Evolutionary conservation across 140 eudicot species (phyloP).

Genomic region (Stevia rebaudiana): DNA sequence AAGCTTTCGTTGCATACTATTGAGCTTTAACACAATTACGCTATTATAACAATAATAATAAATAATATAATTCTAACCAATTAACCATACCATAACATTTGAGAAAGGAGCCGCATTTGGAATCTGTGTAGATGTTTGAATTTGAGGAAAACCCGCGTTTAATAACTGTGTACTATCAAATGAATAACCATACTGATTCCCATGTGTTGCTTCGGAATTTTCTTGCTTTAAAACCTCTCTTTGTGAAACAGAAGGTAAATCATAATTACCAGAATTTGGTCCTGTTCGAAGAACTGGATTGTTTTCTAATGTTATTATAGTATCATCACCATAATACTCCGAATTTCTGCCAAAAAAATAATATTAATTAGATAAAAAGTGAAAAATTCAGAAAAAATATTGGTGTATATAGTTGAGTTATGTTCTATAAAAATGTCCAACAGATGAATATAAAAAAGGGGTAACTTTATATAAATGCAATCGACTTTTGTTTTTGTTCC

Average conservation of each 20-base stretch:
- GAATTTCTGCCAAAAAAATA: slow-evolving; percentile 40
- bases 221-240: slow-evolving; percentile 61
- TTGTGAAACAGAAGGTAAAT: slow-evolving; percentile 61
- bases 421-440: not conserved
- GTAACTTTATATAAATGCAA: too few species aligned
- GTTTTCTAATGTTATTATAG: slow-evolving; percentile 50
- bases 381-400: not conserved
- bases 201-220: slow-evolving; percentile 46
- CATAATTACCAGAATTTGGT: slow-evolving; percentile 44
- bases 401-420: not conserved
- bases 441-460: not conserved
- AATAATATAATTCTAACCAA: too few species aligned
- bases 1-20: not conserved
- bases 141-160: slow-evolving; percentile 45
- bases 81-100: slow-evolving; percentile 45
- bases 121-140: slow-evolving; percentile 58
- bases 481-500: too few species aligned
- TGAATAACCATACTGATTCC: slow-evolving; percentile 53
- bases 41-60: not conserved
- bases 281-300: slow-evolving; percentile 47
- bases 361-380: not conserved
- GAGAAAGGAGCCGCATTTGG: slow-evolving; percentile 66
- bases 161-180: slow-evolving; percentile 51
- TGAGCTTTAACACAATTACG: not conserved
- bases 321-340: slow-evolving; percentile 61